A percentile compares a stretch with the other conserved stretches of the same genome.
phyloP scores from a whole-genome alignment of 768 basidiomycete species.

The Pleurotus sapidus region DNA sequence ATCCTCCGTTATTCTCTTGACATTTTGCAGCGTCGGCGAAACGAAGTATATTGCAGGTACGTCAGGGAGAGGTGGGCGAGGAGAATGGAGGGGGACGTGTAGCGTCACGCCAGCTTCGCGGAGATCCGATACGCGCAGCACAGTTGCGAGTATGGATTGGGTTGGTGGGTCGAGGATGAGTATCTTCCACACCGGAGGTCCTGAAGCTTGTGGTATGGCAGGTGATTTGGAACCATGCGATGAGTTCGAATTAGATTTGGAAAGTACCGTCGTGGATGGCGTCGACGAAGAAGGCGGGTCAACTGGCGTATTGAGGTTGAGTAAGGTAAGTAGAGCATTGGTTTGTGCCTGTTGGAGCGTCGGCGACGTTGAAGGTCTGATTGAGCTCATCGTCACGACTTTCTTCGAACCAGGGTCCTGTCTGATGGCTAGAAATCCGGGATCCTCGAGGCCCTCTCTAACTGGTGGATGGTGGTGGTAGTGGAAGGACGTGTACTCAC shows the following conservation, averaged over 20 bases:
- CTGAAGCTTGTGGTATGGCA: conserved; percentile 41
- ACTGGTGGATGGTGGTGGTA: not conserved
- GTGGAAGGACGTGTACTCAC: not conserved
- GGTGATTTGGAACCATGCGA: not conserved
- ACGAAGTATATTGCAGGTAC: conserved; percentile 98
- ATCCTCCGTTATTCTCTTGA: conserved; percentile 91
- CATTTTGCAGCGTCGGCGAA: conserved; percentile 82
- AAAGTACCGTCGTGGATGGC: not conserved
- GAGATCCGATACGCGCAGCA: conserved; percentile 93
- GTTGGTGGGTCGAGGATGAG: conserved; percentile 92
- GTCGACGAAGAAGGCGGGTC: conserved; percentile 24
- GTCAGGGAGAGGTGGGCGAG: conserved; percentile 86
- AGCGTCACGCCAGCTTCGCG: conserved; percentile 96
- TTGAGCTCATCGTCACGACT: not conserved
- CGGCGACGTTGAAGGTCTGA: conserved; percentile 11
- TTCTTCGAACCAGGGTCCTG: not conserved
- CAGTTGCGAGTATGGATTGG: conserved; percentile 95
- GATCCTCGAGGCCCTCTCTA: not conserved
- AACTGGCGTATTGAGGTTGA: conserved; percentile 76
- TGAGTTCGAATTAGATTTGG: not conserved
- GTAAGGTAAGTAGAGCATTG: conserved; percentile 74
- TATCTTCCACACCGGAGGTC: conserved; percentile 94
- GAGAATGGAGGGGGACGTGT: conserved; percentile 93
- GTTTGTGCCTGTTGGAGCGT: conserved; percentile 91
- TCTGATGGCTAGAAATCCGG: not conserved